phyloP scores from a whole-genome alignment of 2,329 filamentous ascomycete genomes.

The Cercospora sp. region DNA sequence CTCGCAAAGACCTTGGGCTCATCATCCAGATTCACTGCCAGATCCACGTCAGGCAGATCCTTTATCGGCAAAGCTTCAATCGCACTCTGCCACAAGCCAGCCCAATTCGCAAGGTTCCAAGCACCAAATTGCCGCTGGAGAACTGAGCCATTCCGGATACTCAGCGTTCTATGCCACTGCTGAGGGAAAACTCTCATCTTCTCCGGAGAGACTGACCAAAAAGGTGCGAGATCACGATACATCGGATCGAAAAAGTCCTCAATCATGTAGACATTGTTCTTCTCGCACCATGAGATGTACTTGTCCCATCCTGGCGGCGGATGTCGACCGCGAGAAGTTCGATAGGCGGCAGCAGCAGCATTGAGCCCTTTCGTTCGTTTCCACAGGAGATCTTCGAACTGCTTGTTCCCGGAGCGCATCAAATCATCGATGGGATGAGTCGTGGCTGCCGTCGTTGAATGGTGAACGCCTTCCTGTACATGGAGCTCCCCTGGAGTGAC shows the following conservation, averaged over 20 bases:
- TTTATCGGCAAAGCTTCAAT: background rate
- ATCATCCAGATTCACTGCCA: slow-evolving; percentile 45
- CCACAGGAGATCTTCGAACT: background rate
- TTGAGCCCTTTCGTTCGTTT: background rate
- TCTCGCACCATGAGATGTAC: slow-evolving; percentile 38
- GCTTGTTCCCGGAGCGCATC: background rate
- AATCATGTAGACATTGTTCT: slow-evolving; percentile 42
- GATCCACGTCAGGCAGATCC: slow-evolving; percentile 15
- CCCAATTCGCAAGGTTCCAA: background rate
- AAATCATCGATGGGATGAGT: background rate
- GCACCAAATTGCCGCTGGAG: background rate
- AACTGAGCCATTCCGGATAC: background rate
- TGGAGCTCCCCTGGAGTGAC: background rate
- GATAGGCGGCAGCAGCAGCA: background rate
- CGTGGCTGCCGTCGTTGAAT: background rate
- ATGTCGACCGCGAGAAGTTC: slow-evolving; percentile 1
- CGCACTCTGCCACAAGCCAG: background rate
- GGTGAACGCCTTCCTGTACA: background rate
- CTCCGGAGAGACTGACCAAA: slow-evolving; percentile 45
- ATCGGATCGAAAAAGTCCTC: slow-evolving; percentile 53
- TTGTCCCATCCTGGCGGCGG: slow-evolving; percentile 26
- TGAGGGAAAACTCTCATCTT: slow-evolving; percentile 36
- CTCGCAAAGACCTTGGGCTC: slow-evolving; percentile 46
- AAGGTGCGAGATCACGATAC: slow-evolving; percentile 49
- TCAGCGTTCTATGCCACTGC: background rate